Evolutionary conservation across 1,284 basidiomycete species (phyloP).

Genomic region (Dichomitus squalens): DNA sequence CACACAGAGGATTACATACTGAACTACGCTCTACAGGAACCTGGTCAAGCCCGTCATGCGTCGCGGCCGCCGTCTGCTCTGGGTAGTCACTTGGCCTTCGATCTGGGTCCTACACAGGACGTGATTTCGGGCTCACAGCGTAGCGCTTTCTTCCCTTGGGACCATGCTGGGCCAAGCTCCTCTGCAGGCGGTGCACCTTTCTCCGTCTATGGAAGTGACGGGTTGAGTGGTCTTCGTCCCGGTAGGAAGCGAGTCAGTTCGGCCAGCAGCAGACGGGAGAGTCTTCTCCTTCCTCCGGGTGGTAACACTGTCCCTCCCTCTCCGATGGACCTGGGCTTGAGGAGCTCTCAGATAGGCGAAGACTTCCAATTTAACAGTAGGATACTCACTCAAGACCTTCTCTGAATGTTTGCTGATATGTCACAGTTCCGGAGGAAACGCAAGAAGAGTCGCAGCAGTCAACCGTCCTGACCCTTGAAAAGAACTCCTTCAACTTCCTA

Average conservation of each 20-base stretch:
- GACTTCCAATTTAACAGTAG: constrained; percentile 69
- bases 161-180: constrained; percentile 70
- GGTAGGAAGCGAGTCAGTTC: constrained; percentile 58
- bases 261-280: constrained; percentile 42
- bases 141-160: constrained; percentile 79
- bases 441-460: constrained; percentile 52
- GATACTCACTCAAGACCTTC: constrained; percentile 7
- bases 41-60: constrained; percentile 69
- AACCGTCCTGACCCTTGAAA: constrained; percentile 63
- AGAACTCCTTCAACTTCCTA: constrained; percentile 75
- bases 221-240: constrained; percentile 49
- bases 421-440: constrained; percentile 35
- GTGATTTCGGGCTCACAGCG: constrained; percentile 54
- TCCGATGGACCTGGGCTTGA: constrained; percentile 44
- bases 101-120: constrained; percentile 38
- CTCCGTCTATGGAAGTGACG: constrained; percentile 44
- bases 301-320: constrained; percentile 39
- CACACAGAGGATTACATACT: background rate
- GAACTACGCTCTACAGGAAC: constrained; percentile 55
- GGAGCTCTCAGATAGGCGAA: constrained; percentile 43
- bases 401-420: constrained; percentile 24
- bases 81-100: constrained; percentile 49
- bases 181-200: constrained; percentile 47
- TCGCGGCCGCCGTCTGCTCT: constrained; percentile 55
- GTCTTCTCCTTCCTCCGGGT: constrained; percentile 46